A percentile compares a stretch with the other conserved stretches of the same genome.
These are phyloP conservation scores for Uromyces viciae-fabae DNA, from an alignment of 1,284 basidiomycete genomes.

Conservation along the genomic window DNA sequence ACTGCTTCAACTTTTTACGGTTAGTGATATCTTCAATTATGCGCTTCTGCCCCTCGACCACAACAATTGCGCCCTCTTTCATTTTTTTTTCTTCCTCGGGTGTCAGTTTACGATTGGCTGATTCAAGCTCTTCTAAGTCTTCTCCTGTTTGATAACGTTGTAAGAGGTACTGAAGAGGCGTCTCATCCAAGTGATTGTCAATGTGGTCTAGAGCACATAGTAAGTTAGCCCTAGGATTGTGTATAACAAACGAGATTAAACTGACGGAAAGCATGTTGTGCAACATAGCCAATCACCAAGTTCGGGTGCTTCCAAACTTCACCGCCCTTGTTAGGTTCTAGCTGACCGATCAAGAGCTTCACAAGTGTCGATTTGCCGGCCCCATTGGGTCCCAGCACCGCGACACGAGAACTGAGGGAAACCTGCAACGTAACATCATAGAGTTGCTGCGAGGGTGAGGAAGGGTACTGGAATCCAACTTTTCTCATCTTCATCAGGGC, in stretches of 20 bases:
- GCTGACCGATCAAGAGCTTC: slow-evolving; percentile 96
- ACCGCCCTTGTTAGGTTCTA: slow-evolving; percentile 91
- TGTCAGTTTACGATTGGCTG: slow-evolving; percentile 79
- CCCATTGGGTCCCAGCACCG: slow-evolving; percentile 92
- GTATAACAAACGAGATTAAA: slow-evolving; percentile 30
- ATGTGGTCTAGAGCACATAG: slow-evolving; percentile 63
- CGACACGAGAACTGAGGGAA: slow-evolving; percentile 93
- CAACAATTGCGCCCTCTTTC: slow-evolving; percentile 82
- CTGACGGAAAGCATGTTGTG: slow-evolving; percentile 94
- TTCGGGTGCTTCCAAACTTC: slow-evolving; percentile 99
- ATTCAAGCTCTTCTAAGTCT: slow-evolving; percentile 91
- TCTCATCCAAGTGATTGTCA: slow-evolving; percentile 95
- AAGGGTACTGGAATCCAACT: slow-evolving; percentile 94
- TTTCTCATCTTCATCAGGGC: slow-evolving; percentile 94
- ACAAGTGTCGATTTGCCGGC: slow-evolving; percentile 98
- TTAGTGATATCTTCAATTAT: slow-evolving; percentile 83
- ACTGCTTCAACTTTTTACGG: slow-evolving; percentile 98
- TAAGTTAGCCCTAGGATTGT: background rate
- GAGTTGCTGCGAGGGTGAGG: slow-evolving; percentile 77
- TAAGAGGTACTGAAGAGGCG: slow-evolving; percentile 95
- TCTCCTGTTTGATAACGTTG: slow-evolving; percentile 99
- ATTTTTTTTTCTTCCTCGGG: slow-evolving; percentile 90
- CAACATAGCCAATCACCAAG: slow-evolving; percentile 97
- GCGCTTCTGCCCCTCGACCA: slow-evolving; percentile 91
- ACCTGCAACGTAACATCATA: slow-evolving; percentile 94